phyloP scores from a whole-genome alignment of 192 early-diverging fungal species.

The Coemansia sp. region DNA sequence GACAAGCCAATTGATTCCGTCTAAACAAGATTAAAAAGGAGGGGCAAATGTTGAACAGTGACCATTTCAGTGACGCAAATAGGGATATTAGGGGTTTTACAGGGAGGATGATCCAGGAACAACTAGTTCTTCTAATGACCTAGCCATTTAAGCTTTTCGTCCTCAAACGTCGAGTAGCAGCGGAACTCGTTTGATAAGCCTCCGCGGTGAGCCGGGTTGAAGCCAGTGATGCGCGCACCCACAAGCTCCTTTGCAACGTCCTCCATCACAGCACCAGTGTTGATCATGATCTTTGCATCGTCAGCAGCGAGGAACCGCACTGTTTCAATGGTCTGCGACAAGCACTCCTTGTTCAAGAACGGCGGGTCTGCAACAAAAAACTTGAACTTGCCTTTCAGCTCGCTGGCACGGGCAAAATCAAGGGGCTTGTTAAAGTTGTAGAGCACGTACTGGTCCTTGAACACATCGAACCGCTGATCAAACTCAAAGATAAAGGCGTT shows the following conservation, averaged over 20 bases:
- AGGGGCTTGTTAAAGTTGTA: slow-evolving; percentile 75
- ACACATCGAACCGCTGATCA: slow-evolving; percentile 73
- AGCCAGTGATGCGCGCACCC: slow-evolving; percentile 58
- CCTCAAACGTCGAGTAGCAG: slow-evolving; percentile 62
- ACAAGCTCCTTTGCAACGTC: slow-evolving; percentile 53
- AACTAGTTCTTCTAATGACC: too few relatives aligned
- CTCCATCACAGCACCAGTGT: slow-evolving; percentile 61
- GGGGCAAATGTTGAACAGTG: too few relatives aligned
- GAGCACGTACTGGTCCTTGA: slow-evolving; percentile 64
- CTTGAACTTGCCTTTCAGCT: slow-evolving; percentile 60
- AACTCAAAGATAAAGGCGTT: slow-evolving; percentile 70
- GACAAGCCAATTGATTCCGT: too few relatives aligned
- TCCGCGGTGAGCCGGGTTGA: slow-evolving; percentile 65
- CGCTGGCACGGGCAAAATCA: slow-evolving; percentile 47
- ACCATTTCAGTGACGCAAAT: too few relatives aligned
- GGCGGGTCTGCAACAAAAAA: slow-evolving; percentile 79
- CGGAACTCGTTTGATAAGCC: slow-evolving; percentile 79
- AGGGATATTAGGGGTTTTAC: too few relatives aligned
- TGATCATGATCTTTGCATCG: slow-evolving; percentile 34
- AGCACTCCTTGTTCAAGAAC: slow-evolving; percentile 75
- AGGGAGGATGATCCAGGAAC: too few relatives aligned
- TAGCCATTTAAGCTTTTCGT: slow-evolving; percentile 42
- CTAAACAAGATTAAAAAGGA: too few relatives aligned
- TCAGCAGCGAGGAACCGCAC: slow-evolving; percentile 56
- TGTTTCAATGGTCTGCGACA: slow-evolving; percentile 66